Percentiles rank a stretch among this genome's conserved stretches.
Evolutionary conservation across 2,329 filamentous ascomycete species (phyloP).

Genomic region (Alternaria gaisen): DNA sequence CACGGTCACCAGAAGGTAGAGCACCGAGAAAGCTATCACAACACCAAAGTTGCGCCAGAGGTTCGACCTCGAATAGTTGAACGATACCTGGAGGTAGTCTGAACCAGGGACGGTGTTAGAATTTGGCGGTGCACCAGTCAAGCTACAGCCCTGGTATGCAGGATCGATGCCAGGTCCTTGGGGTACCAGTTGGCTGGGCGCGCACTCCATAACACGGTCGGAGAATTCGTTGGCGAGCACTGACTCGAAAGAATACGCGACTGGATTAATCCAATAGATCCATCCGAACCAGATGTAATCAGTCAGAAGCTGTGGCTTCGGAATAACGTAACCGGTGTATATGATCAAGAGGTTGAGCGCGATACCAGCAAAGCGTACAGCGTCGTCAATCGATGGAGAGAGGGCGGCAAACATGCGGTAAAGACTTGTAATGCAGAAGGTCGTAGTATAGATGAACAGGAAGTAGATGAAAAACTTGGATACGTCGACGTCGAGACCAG

Average conservation of each 20-base stretch:
- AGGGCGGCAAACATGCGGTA: conserved; percentile 73
- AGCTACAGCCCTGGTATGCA: conserved; percentile 68
- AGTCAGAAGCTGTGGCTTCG: conserved; percentile 66
- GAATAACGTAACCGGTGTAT: conserved; percentile 74
- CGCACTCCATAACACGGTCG: conserved; percentile 65
- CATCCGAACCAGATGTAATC: conserved; percentile 71
- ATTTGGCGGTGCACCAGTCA: conserved; percentile 66
- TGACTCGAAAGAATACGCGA: conserved; percentile 71
- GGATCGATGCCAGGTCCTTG: conserved; percentile 64
- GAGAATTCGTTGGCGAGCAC: conserved; percentile 73
- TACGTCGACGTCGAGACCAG: conserved; percentile 64
- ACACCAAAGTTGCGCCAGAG: conserved; percentile 81
- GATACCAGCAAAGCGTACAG: conserved; percentile 70
- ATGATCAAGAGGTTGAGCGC: conserved; percentile 69
- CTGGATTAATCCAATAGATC: conserved; percentile 57
- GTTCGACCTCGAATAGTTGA: conserved; percentile 65
- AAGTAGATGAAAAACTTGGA: conserved; percentile 73
- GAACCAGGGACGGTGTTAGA: conserved; percentile 62
- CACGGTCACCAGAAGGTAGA: conserved; percentile 77
- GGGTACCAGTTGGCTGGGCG: conserved; percentile 67
- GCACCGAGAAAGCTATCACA: conserved; percentile 75
- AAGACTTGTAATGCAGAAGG: conserved; percentile 68
- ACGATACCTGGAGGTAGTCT: conserved; percentile 64
- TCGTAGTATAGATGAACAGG: conserved; percentile 70
- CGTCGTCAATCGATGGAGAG: conserved; percentile 71